Conservation (phyloP, 768 basidiomycete species). For the Naganishia kalamii region DNA sequence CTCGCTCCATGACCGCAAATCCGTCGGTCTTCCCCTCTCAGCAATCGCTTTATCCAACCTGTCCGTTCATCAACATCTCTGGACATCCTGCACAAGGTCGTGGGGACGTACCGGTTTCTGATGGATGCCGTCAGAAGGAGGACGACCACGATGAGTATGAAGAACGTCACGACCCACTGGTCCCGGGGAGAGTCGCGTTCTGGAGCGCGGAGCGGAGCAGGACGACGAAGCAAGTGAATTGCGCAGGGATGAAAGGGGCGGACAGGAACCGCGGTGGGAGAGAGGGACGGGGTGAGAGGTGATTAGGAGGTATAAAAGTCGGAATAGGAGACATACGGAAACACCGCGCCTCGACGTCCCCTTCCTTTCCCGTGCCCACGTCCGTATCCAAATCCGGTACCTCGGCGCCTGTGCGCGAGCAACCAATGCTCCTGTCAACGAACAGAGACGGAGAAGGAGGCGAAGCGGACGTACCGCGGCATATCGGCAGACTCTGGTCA, state of each 20-base stretch:
- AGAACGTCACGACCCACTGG: constrained; percentile 84
- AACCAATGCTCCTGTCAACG: no score
- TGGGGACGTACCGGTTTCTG: constrained; percentile 32
- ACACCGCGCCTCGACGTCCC: constrained; percentile 90
- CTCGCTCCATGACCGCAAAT: constrained; percentile 42
- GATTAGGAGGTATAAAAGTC: background rate
- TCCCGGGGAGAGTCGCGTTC: constrained; percentile 94
- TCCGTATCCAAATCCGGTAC: constrained; percentile 85
- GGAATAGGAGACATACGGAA: constrained; percentile 62
- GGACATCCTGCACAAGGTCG: background rate
- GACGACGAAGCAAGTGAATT: no score
- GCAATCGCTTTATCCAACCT: constrained; percentile 42
- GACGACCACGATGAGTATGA: constrained; percentile 79
- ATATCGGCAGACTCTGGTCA: constrained; percentile 80
- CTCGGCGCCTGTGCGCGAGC: no score
- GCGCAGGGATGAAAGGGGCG: no score
- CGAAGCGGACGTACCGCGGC: no score
- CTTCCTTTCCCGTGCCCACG: constrained; percentile 88
- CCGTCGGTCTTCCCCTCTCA: constrained; percentile 39
- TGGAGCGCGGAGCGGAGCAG: constrained; percentile 49
- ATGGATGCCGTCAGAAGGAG: constrained; percentile 77
- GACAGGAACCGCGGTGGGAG: no score
- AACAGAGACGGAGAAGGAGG: no score
- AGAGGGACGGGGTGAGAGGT: no score
- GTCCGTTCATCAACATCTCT: background rate